Evolutionary conservation across 148 eudicot genomes (phyloP), one percentile per base, ranked within the genome.

Genomic region (Camellia granthamiana): DNA sequence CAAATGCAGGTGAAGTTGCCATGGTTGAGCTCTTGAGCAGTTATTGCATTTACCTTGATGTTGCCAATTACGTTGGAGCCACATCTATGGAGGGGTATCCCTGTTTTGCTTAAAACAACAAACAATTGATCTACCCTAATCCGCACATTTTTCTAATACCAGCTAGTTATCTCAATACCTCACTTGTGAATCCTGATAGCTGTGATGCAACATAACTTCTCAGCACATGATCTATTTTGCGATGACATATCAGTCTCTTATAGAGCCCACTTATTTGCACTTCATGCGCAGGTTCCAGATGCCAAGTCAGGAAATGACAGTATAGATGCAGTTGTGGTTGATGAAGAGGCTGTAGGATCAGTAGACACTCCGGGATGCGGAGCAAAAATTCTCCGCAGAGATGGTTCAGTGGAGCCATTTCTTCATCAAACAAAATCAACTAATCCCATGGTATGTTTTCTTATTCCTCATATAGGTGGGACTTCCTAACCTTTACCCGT

Each of bases 261-360:
- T 70, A 58, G n/a, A 10, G 15, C 64, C 64, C 69, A 54, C 46
- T 78, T 44, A 58, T 68, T 66, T 74, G 74, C 9, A 7, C 56
- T 55, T 63, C 23, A 23, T 76, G 23, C 49, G 21, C 84, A 88
- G 91, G 74, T 87, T 81, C 89, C 86, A 11, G 88, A 89, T 77
- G 84, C 76, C 7, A 82, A 73, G 19, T 75, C 80, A 55, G 88
- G 81, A 62, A 75, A 74, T 63, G 78, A 71, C 72, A 19, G 44
- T 47, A 78, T 81, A 69, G 80, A 86, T 69, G 87, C 85, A 52
- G 89, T 91, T 64, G 68, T 88, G 80, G 87, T 89, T 54, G 87
- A 85, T 47, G 91, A 90, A 74, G 91, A 86, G 62, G 84, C 91
- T 23, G 88, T 90, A 1, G 90, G 89, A 43, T 38, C 86, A 62